phyloP scores from a whole-genome alignment of 441 rosid species.

The Adansonia madagascariensis region DNA sequence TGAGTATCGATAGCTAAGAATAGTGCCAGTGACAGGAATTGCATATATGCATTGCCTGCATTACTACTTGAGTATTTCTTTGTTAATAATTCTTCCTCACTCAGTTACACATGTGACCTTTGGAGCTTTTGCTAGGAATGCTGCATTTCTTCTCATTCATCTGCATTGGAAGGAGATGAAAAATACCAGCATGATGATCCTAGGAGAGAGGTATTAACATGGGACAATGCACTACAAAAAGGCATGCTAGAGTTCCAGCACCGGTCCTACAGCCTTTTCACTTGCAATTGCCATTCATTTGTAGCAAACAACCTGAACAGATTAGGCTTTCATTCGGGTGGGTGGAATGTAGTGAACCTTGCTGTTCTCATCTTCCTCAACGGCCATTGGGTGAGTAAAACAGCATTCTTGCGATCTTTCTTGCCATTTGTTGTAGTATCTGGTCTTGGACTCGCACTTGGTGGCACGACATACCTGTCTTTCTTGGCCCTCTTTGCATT shows the following conservation, averaged over 20 bases:
- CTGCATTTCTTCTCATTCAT: slow-evolving; percentile 35
- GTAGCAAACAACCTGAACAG: slow-evolving; percentile 76
- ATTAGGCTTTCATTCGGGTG: slow-evolving; percentile 53
- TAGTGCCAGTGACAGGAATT: background rate
- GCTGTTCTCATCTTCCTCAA: slow-evolving; percentile 56
- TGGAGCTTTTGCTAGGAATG: slow-evolving; percentile 44
- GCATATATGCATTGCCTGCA: background rate
- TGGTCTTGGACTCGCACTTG: slow-evolving; percentile 48
- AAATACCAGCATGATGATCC: slow-evolving; percentile 32
- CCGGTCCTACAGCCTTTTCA: slow-evolving; percentile 57
- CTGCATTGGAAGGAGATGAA: slow-evolving; percentile 42
- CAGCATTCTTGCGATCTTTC: slow-evolving; percentile 45
- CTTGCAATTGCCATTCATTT: slow-evolving; percentile 77
- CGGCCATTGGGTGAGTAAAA: slow-evolving; percentile 63
- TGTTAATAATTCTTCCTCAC: background rate
- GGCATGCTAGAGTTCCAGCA: slow-evolving; percentile 69
- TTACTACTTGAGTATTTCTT: background rate
- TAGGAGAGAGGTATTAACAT: slow-evolving; percentile 45
- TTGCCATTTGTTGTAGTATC: slow-evolving; percentile 49
- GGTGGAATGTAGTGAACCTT: slow-evolving; percentile 75
- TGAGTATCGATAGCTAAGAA: background rate
- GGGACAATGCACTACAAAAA: slow-evolving; percentile 64
- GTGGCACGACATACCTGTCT: slow-evolving; percentile 55
- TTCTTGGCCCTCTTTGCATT: slow-evolving; percentile 44
- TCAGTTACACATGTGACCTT: background rate